Evolutionary conservation across 1,139 yeast species (phyloP).

Genomic region (Candida albicans): DNA sequence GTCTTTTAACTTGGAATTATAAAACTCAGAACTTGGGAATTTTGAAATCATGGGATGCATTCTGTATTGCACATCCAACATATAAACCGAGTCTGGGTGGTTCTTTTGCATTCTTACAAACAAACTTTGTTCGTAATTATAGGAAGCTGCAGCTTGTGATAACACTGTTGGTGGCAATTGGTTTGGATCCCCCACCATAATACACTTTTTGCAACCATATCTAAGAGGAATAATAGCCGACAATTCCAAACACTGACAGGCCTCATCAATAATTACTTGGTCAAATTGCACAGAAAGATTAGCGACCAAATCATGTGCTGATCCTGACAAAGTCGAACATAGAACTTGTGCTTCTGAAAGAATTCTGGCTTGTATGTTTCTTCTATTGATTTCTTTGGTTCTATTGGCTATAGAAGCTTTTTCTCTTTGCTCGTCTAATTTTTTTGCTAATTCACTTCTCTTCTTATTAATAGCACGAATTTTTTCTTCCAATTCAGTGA

Average conservation of each 20-base stretch:
- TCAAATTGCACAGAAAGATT: constrained; percentile 76
- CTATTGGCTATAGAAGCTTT: constrained; percentile 64
- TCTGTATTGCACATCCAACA: constrained; percentile 94
- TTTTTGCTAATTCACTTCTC: constrained; percentile 69
- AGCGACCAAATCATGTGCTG: constrained; percentile 86
- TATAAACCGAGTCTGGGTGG: constrained; percentile 58
- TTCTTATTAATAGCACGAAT: constrained; percentile 57
- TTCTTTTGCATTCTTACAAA: constrained; percentile 90
- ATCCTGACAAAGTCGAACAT: constrained; percentile 91
- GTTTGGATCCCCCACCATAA: constrained; percentile 99
- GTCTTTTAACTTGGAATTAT: constrained; percentile 67
- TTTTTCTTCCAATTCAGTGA: constrained; percentile 43
- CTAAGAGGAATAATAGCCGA: constrained; percentile 90
- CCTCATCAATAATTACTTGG: constrained; percentile 96
- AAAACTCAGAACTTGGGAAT: constrained; percentile 86
- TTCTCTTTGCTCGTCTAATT: constrained; percentile 80
- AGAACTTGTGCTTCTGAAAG: constrained; percentile 81
- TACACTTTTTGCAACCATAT: constrained; percentile 87
- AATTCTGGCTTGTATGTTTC: constrained; percentile 71
- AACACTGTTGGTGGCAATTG: constrained; percentile 98
- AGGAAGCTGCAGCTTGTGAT: constrained; percentile 80
- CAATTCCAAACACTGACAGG: constrained; percentile 95
- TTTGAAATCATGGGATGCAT: constrained; percentile 92
- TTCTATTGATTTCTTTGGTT: constrained; percentile 73
- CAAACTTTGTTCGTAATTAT: constrained; percentile 84